These are phyloP conservation scores for Eremochloa ophiuroides DNA, from an alignment of 176 grass and related monocot genomes.

Conservation along the genomic window DNA sequence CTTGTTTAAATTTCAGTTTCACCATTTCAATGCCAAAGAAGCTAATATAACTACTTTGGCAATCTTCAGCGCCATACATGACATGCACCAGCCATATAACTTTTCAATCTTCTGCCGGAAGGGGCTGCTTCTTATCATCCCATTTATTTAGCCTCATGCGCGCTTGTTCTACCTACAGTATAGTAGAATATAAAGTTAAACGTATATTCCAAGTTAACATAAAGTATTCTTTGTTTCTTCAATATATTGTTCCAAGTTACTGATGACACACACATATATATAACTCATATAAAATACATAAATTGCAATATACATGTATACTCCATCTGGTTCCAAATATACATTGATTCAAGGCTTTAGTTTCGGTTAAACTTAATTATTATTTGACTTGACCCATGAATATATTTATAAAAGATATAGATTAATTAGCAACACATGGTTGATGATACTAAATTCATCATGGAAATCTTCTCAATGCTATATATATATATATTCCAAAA, in stretches of 20 bases:
- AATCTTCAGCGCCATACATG: background rate
- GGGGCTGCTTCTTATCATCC: slow-evolving; percentile 31
- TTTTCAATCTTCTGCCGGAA: background rate
- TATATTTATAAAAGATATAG: background rate
- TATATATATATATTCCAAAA: background rate
- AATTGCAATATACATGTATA: too few relatives aligned
- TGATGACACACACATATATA: too few relatives aligned
- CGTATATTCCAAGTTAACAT: background rate
- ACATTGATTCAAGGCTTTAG: too few relatives aligned
- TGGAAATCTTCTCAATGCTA: too few relatives aligned
- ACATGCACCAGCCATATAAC: too few relatives aligned
- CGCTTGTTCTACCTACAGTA: slow-evolving; percentile 55
- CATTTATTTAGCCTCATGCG: slow-evolving; percentile 48
- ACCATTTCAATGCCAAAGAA: too few relatives aligned
- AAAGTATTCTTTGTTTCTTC: background rate
- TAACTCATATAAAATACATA: too few relatives aligned
- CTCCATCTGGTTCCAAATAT: too few relatives aligned
- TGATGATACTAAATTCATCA: background rate
- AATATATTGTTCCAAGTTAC: background rate
- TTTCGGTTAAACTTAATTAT: too few relatives aligned
- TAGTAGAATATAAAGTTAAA: background rate
- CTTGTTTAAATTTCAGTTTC: too few relatives aligned
- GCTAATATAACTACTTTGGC: too few relatives aligned
- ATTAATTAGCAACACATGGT: background rate
- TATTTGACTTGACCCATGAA: background rate